Base-by-base conservation (phyloP, 2,329 filamentous ascomycete genomes). In the Alternaria longipes region DNA sequence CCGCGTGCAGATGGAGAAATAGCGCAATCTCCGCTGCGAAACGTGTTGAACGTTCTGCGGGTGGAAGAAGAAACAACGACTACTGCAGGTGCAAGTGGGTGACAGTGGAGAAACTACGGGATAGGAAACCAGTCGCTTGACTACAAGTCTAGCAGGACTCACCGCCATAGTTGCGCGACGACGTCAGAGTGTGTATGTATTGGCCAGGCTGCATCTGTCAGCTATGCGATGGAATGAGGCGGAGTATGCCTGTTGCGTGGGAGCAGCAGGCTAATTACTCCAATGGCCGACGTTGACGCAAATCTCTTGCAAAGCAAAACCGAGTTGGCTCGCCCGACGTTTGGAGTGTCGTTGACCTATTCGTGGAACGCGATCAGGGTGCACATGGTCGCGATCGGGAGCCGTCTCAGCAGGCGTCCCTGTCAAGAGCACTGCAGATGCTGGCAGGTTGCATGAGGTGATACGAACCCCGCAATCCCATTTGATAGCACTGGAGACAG, bases 61-160 rank as follows among this genome's bases (percentile, higher is more conserved):
- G 56, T 47, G 51, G 54, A 55, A 59, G 61, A 67, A 64, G 60
- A 66, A 64, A 57, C 60, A 54, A 51, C 53, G 46, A 58, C 68
- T 74, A 69, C 70, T 72, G 67, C 71, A 71, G 66, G 66, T 69
- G 69, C 65, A 63, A 63, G 64, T 61, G 52, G 54, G 59, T 58
- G 61, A 65, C 47, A 65, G 72, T 62, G 63, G 68, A 62, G 61
- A 71, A 47, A 56, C 36, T 46, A 56, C 59, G 51, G 50, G 52
- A 49, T 42, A 44, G 54, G 63, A 53, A 63, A 58, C 60, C 60
- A 60, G 60, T 65, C 60, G 60, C 45, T 65, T 58, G 60, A 63
- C 63, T 52, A 34, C 56, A 58, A 57, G 59, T 62, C 47, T 64
- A 56, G 60, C 65, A 53, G 64, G 59, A 66, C 69, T 71, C 70